Conservation (phyloP, 208 protist species). For the Trypanosomatidae sp. region DNA sequence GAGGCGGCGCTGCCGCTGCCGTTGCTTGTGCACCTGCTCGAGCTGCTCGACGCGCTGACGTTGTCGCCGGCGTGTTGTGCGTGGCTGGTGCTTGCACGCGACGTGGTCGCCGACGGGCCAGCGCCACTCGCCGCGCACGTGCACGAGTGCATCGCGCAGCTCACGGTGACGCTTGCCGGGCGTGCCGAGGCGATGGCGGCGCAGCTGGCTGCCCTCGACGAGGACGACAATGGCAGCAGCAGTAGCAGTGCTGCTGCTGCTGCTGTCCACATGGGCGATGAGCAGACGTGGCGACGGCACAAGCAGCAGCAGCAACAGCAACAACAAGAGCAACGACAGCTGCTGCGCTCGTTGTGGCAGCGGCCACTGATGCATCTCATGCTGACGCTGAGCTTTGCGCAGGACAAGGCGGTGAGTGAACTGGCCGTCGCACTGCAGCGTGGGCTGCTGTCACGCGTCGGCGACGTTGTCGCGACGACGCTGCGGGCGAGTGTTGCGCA, state of each 20-base stretch:
- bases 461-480: too few relatives aligned
- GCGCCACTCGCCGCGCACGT: not conserved
- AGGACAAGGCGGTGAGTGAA: too few relatives aligned
- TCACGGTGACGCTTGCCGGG: not conserved
- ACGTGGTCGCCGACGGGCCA: not conserved
- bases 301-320: conserved; percentile 9
- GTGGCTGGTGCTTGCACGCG: not conserved
- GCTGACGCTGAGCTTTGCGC: not conserved
- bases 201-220: not conserved
- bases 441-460: too few relatives aligned
- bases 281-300: conserved; percentile 10
- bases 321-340: conserved; percentile 18
- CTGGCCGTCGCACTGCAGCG: too few relatives aligned
- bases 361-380: conserved; percentile 28
- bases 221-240: conserved; percentile 8
- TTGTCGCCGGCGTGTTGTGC: not conserved
- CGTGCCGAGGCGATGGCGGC: not conserved
- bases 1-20: too few relatives aligned
- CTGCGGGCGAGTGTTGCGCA: too few relatives aligned
- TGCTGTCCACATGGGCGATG: conserved; percentile 8
- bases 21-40: conserved; percentile 5
- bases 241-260: too few relatives aligned
- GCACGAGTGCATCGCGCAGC: not conserved
- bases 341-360: conserved; percentile 28
- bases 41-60: not conserved